phyloP scores from a whole-genome alignment of 306 rosid genomes.

The Cucumis sativus region DNA sequence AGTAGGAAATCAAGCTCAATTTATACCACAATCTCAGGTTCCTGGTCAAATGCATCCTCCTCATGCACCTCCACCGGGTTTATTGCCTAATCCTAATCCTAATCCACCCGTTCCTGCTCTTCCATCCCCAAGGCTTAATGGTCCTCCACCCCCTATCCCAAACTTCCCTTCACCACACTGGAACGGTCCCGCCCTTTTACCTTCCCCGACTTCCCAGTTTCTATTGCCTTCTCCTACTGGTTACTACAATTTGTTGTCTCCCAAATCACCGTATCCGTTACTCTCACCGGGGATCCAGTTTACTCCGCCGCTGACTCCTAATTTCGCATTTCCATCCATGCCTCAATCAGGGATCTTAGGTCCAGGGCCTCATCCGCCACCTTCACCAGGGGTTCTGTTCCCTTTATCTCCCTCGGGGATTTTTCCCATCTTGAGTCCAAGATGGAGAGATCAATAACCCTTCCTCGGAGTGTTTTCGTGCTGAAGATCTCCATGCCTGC shows the following conservation, averaged over 20 bases:
- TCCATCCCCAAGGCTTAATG: conserved; percentile 55
- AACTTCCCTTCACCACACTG: conserved; percentile 38
- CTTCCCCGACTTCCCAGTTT: conserved; percentile 86
- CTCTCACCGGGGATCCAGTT: conserved; percentile 80
- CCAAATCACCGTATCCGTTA: conserved; percentile 66
- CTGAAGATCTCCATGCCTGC: not conserved
- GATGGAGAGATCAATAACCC: conserved; percentile 68
- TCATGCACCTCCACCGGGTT: conserved; percentile 30
- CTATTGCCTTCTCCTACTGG: conserved; percentile 80
- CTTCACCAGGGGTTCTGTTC: conserved; percentile 64
- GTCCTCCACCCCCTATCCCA: conserved; percentile 28
- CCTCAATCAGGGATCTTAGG: conserved; percentile 78
- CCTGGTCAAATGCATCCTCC: conserved; percentile 18
- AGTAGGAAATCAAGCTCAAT: conserved; percentile 28
- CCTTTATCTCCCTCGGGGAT: conserved; percentile 76
- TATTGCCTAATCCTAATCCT: conserved; percentile 47
- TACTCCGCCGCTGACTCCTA: conserved; percentile 63
- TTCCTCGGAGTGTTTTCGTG: not conserved
- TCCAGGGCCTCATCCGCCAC: conserved; percentile 94
- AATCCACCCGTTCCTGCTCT: conserved; percentile 34
- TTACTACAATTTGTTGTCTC: conserved; percentile 59
- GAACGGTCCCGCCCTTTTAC: conserved; percentile 51
- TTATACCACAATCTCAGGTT: conserved; percentile 16
- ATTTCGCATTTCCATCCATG: conserved; percentile 63
- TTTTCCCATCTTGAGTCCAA: conserved; percentile 70